Evolutionary conservation across 208 protist species (phyloP), one percentile per base, ranked within the genome.

Genomic region (Leptomonas pyrrhocoris): DNA sequence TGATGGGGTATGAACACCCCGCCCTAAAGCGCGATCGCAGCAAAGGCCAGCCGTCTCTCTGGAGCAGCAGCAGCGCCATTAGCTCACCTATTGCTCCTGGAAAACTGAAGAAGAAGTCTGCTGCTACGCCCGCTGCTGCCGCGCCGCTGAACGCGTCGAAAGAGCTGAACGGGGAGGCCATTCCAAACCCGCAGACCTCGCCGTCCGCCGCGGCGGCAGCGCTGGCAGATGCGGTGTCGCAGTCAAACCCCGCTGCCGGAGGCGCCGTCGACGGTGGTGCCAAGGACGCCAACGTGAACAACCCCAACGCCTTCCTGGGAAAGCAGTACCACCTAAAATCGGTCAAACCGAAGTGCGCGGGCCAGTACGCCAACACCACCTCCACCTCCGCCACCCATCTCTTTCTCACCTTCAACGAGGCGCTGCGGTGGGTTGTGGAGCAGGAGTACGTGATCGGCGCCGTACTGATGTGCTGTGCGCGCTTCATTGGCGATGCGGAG

Each of bases 371-470:
- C 31, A 73, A 73, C 42, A 69, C 57, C 31, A 63, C 38, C 34
- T 50, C 57, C 34, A 63, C 45, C 31, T 48, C 53, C 57, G 70
- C 62, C n/a, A 38, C 62, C 31, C 59, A 80, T 18, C 57, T 92
- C 16, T 93, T 92, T 68, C 62, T 96, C 18, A 65, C 74, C 64
- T 58, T 66, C 30, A 60, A 59, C 21, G 92, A 94, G 73, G 72
- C 84, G 34, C 67, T 89, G 66, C 77, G 86, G 21, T 96, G 92
- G 89, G 48, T 94, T 2, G 79, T 77, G 21, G 88, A 86, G 64
- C 84, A 94, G 77, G 89, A 96, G 76, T 94, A 93, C 59, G 86
- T 96, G 18, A 89, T 96, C 62, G 89, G 81, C 23, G 72, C 84
- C 0, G 76, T 94, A 28, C 75, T 96, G 3, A 45, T 86, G 28